A percentile compares a stretch with the other conserved stretches of the same genome.
These are phyloP conservation scores for Schizophyllum amplum DNA, from an alignment of 1,284 basidiomycete species.

Conservation along the genomic window DNA sequence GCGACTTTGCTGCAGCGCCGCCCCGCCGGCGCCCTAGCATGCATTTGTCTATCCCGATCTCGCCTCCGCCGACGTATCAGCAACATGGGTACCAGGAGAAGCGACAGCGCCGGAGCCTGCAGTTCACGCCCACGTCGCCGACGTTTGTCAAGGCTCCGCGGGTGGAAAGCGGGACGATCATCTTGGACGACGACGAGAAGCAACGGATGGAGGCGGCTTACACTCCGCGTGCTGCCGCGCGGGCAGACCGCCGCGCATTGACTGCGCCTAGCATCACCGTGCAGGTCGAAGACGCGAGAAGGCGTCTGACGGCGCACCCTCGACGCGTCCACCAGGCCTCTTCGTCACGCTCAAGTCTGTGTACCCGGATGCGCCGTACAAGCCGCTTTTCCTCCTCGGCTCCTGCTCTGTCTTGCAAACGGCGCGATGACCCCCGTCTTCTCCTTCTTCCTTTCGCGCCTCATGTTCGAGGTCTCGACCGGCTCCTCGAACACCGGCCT, in stretches of 20 bases:
- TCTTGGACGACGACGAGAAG: not conserved
- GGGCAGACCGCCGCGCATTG: not conserved
- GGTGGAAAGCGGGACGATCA: not conserved
- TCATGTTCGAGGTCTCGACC: slow-evolving; percentile 57
- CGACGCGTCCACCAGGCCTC: not conserved
- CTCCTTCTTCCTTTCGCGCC: slow-evolving; percentile 63
- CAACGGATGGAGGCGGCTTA: not conserved
- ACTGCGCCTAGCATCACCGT: not conserved
- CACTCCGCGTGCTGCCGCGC: not conserved
- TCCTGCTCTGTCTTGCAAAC: slow-evolving; percentile 46
- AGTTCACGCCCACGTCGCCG: slow-evolving; percentile 51
- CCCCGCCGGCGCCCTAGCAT: slow-evolving; percentile 15
- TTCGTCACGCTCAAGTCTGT: slow-evolving; percentile 10
- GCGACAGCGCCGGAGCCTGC: slow-evolving; percentile 41
- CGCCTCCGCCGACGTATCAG: slow-evolving; percentile 15
- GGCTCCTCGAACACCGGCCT: slow-evolving; percentile 43
- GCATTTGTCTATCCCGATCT: slow-evolving; percentile 4
- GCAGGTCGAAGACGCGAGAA: not conserved
- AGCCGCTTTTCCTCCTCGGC: slow-evolving; percentile 40
- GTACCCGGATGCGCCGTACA: slow-evolving; percentile 12
- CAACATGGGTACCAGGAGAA: slow-evolving; percentile 20
- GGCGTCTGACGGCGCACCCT: not conserved
- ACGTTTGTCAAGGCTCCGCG: slow-evolving; percentile 21
- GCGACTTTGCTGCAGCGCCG: no score
- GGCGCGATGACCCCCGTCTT: slow-evolving; percentile 73